Evolutionary conservation across 805 yeast genomes (phyloP).

Genomic region (Kuraishia hungarica): DNA sequence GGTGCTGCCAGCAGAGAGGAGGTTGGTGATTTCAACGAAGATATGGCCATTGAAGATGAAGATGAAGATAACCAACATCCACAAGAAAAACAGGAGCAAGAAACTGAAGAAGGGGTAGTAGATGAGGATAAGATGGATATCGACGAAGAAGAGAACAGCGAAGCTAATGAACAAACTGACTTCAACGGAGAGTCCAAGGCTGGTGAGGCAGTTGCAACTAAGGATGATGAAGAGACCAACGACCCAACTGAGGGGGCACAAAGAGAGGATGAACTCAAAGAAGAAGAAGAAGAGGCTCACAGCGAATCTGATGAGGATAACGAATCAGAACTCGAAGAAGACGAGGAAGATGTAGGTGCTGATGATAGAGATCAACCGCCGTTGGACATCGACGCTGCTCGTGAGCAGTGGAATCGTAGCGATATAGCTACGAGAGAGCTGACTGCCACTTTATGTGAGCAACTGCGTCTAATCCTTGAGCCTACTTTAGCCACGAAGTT

Average conservation of each 20-base stretch:
- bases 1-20: constrained; percentile 85
- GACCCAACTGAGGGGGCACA: constrained; percentile 18
- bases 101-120: constrained; percentile 17
- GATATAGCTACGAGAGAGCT: constrained; percentile 83
- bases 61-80: constrained; percentile 15
- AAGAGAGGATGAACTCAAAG: constrained; percentile 10
- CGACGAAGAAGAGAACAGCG: constrained; percentile 13
- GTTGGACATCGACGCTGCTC: constrained; percentile 54
- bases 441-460: constrained; percentile 85
- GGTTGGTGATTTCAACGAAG: constrained; percentile 66
- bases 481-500: constrained; percentile 96
- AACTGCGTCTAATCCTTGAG: constrained; percentile 82
- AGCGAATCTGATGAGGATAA: constrained; percentile 22
- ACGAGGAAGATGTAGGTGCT: constrained; percentile 11
- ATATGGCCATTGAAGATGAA: constrained; percentile 75
- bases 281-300: constrained; percentile 35
- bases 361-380: constrained; percentile 26
- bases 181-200: constrained; percentile 12
- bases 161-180: constrained; percentile 10
- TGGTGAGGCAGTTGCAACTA: neutral
- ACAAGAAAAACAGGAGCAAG: constrained; percentile 9
- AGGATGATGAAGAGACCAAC: neutral
- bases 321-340: constrained; percentile 22
- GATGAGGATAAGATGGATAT: constrained; percentile 23
- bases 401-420: constrained; percentile 73